Conservation (phyloP, 306 rosid genomes). For the Prunus salicina region DNA sequence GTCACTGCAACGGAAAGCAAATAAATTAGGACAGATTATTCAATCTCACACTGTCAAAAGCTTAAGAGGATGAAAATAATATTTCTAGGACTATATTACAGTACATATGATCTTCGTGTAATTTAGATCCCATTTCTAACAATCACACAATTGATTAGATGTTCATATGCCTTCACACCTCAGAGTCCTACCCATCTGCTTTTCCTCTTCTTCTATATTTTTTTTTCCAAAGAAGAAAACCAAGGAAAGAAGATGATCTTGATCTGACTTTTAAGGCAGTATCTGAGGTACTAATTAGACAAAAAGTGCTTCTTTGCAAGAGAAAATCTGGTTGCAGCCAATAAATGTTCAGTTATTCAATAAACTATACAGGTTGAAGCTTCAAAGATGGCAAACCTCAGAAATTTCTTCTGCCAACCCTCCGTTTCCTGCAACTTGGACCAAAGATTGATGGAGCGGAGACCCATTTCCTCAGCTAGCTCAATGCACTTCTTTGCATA, state of each 20-base stretch:
- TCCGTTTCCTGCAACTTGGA: conserved; percentile 87
- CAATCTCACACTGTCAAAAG: not conserved
- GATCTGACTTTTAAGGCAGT: not conserved
- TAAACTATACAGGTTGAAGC: not conserved
- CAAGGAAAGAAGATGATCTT: not conserved
- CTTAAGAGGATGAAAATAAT: not conserved
- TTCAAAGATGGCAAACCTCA: conserved; percentile 53
- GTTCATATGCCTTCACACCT: not conserved
- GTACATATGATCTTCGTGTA: not conserved
- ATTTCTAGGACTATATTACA: not conserved
- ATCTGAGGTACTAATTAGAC: not conserved
- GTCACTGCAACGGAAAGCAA: conserved; percentile 47
- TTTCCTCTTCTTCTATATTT: not conserved
- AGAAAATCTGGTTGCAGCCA: conserved; percentile 10
- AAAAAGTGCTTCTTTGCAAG: not conserved
- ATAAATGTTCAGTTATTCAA: not conserved
- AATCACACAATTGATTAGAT: not conserved
- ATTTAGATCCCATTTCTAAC: not conserved
- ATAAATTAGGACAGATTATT: not conserved
- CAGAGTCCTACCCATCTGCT: not conserved
- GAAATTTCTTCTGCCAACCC: conserved; percentile 79
- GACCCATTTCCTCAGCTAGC: conserved; percentile 63
- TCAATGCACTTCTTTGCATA: conserved; percentile 76
- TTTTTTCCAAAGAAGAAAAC: not conserved
- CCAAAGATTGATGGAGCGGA: conserved; percentile 68